Base-by-base conservation (phyloP, 805 yeast species). In the Cyberlindnera misumaiensis region DNA sequence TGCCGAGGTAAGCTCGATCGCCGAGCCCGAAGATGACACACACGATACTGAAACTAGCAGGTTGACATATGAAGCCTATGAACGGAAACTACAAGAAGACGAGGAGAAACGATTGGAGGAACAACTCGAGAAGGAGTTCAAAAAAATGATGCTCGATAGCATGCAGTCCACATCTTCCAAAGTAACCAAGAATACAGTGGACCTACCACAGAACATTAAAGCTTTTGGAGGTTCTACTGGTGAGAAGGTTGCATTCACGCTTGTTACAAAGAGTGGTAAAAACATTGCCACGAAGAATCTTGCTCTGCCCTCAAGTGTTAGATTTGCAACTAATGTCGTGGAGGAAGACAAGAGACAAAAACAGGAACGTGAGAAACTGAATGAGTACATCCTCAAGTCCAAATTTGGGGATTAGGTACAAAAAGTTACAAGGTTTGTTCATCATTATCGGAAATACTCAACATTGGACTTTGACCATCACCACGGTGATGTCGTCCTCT, bases 401-500 rank as follows among this genome's bases (percentile, higher is more conserved):
- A 52, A 57, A 5, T 65, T 52, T 43, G 66, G 63, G 18, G 37
- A 35, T n/a, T 34, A 22, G n/a, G 14, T 15, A 17, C 12, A n/a
- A n/a, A 28, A 28, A 6, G 16, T 27, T 27, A 10, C 5, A 30
- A 16, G 33, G 26, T 11, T 9, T 30, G 18, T 16, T 8, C n/a
- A n/a, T 20, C 24, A 20, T 20, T 20, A 20, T 20, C 24, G 24
- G 5, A 5, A 20, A 20, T 20, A 20, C 24, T 20, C 24, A 14
- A 35, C 22, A 51, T 34, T 38, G 24, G 30, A 42, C 50, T 52
- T 75, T 72, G 32, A 87, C 78, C 52, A 85, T 70, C 2, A 89
- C 82, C 13, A 83, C 75, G 1, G 97, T 87, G 28, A 93, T 83
- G 60, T 90, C 98, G 62, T 90, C 98, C 33, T 88, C 94, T 63